Evolutionary conservation across 129 eudicot species (phyloP).

Genomic region (Erigeron canadensis): DNA sequence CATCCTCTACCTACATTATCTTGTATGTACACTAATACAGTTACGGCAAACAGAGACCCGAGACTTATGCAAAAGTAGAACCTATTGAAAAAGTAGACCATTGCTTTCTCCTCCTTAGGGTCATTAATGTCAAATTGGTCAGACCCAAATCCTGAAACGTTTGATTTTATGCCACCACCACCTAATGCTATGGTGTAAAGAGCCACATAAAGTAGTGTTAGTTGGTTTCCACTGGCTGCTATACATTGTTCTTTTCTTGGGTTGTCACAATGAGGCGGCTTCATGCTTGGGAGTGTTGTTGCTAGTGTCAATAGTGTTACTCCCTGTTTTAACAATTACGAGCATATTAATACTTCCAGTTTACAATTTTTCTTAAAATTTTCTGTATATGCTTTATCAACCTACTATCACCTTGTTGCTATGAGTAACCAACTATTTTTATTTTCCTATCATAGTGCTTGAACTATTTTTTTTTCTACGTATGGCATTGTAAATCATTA

Average conservation of each 20-base stretch:
- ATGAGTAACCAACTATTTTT: neutral
- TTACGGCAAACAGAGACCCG: constrained; percentile 90
- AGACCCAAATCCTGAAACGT: constrained; percentile 94
- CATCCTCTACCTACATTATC: constrained; percentile 89
- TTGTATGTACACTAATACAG: constrained; percentile 82
- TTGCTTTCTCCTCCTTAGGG: constrained; percentile 76
- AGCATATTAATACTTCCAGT: neutral
- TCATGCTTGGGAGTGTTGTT: constrained; percentile 74
- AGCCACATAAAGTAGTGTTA: constrained; percentile 69
- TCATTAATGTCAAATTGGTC: constrained; percentile 81
- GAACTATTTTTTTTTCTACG: neutral
- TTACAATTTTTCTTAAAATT: neutral
- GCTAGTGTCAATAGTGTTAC: constrained; percentile 72
- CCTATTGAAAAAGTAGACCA: constrained; percentile 87
- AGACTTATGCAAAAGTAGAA: constrained; percentile 83
- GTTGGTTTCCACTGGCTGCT: constrained; percentile 70
- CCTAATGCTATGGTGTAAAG: constrained; percentile 93
- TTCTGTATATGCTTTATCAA: neutral
- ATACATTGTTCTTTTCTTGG: constrained; percentile 54
- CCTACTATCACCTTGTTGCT: neutral
- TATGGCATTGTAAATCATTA: neutral
- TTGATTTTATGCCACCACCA: constrained; percentile 96
- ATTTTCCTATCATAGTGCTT: neutral
- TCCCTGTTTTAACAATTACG: constrained; percentile 47
- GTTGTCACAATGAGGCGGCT: constrained; percentile 69